A percentile compares a stretch with the other conserved stretches of the same genome.
These are phyloP conservation scores for Rutidosis leptorrhynchoides DNA, from an alignment of 129 eudicot genomes.

Conservation along the genomic window DNA sequence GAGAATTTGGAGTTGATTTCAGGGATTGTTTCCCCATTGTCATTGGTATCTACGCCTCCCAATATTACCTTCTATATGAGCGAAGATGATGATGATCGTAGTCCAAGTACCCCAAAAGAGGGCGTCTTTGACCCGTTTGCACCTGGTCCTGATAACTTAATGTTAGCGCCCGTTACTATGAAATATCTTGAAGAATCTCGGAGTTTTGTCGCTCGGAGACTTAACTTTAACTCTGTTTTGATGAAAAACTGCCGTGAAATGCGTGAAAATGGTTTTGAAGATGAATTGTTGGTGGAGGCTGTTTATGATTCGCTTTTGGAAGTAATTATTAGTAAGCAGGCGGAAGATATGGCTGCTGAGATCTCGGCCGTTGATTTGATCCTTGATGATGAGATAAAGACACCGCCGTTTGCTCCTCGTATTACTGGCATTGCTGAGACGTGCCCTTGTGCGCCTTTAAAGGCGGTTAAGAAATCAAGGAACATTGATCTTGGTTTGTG, in stretches of 20 bases:
- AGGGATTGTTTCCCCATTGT: slow-evolving; percentile 30
- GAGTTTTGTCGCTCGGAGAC: slow-evolving; percentile 40
- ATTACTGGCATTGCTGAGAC: slow-evolving; percentile 54
- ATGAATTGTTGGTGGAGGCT: slow-evolving; percentile 38
- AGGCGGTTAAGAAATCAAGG: slow-evolving; percentile 31
- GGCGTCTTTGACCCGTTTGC: slow-evolving; percentile 73
- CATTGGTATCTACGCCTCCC: slow-evolving; percentile 27
- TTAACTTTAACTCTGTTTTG: slow-evolving; percentile 33
- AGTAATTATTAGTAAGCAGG: slow-evolving; percentile 45
- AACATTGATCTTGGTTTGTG: slow-evolving; percentile 46
- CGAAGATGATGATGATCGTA: slow-evolving; percentile 23
- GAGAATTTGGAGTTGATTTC: slow-evolving; percentile 31
- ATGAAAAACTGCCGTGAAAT: slow-evolving; percentile 18
- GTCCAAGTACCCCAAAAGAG: slow-evolving; percentile 48
- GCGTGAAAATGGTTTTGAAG: slow-evolving; percentile 29
- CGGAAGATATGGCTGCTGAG: slow-evolving; percentile 32
- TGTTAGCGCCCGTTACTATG: slow-evolving; percentile 47
- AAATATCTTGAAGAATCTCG: slow-evolving; percentile 37
- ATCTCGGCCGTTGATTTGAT: slow-evolving; percentile 4
- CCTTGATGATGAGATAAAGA: slow-evolving; percentile 28
- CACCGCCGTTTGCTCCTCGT: slow-evolving; percentile 50
- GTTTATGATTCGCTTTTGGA: slow-evolving; percentile 43
- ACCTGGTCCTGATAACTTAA: slow-evolving; percentile 48
- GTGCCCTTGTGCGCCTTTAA: slow-evolving; percentile 67
- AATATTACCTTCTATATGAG: slow-evolving; percentile 3